These are phyloP conservation scores for Rosa hybrid DNA, from an alignment of 331 rosid species.

Conservation along the genomic window DNA sequence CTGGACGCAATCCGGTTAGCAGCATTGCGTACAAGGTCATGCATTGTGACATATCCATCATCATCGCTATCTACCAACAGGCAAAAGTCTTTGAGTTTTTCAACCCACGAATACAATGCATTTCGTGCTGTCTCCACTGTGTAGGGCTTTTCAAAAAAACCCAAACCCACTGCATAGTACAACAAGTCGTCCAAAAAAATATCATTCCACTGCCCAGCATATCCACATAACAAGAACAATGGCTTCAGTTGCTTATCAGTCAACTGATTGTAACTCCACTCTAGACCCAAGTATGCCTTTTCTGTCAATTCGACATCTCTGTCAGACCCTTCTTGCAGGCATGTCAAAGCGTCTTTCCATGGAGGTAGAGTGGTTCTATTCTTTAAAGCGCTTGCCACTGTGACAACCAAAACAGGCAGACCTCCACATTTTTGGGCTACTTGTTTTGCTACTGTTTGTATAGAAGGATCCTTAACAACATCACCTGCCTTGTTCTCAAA, in stretches of 20 bases:
- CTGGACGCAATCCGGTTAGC: constrained; percentile 38
- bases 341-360: constrained; percentile 37
- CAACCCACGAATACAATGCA: constrained; percentile 30
- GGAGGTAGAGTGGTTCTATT: background rate
- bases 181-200: constrained; percentile 38
- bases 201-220: constrained; percentile 35
- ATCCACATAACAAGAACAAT: constrained; percentile 38
- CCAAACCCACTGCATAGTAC: constrained; percentile 31
- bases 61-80: constrained; percentile 28
- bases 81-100: constrained; percentile 30
- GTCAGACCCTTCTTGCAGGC: constrained; percentile 21
- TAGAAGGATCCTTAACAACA: background rate
- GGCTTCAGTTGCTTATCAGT: constrained; percentile 24
- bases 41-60: constrained; percentile 35
- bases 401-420: constrained; percentile 32
- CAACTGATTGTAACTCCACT: constrained; percentile 37
- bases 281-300: constrained; percentile 21
- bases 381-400: constrained; percentile 24
- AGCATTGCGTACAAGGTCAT: constrained; percentile 43
- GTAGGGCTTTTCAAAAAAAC: constrained; percentile 24
- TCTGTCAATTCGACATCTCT: constrained; percentile 7
- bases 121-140: constrained; percentile 21
- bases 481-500: constrained; percentile 15
- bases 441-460: constrained; percentile 8
- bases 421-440: constrained; percentile 35